These are phyloP conservation scores for Cryptococcus hybrid DNA, from an alignment of 1,284 basidiomycete genomes.

Conservation along the genomic window DNA sequence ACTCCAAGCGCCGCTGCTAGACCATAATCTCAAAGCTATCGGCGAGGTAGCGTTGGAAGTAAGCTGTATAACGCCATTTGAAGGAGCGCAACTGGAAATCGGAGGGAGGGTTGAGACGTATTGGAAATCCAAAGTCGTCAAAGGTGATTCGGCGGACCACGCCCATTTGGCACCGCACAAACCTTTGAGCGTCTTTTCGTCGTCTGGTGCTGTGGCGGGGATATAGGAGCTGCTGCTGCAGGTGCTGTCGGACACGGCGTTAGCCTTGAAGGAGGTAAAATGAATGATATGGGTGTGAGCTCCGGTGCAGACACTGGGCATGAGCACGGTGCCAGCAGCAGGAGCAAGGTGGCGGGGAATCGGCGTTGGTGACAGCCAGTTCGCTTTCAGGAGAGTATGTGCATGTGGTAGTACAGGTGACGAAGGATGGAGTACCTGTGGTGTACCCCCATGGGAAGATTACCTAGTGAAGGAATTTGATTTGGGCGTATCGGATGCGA, in stretches of 20 bases:
- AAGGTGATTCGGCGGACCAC: constrained; percentile 31
- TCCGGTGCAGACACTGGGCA: too few species aligned
- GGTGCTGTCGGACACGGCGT: too few species aligned
- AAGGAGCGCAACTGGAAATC: constrained; percentile 91
- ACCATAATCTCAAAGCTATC: constrained; percentile 88
- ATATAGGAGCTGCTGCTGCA: too few species aligned
- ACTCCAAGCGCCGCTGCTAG: constrained; percentile 80
- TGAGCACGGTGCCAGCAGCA: too few species aligned
- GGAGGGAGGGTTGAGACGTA: constrained; percentile 95
- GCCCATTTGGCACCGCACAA: constrained; percentile 50
- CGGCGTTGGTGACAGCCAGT: constrained; percentile 46
- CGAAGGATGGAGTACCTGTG: constrained; percentile 83
- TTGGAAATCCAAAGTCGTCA: constrained; percentile 78
- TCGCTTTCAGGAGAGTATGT: constrained; percentile 79
- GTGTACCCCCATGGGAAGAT: constrained; percentile 65
- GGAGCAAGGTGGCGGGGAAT: constrained; percentile 19
- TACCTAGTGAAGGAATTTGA: constrained; percentile 73
- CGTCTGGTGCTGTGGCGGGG: constrained; percentile 10
- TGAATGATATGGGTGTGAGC: too few species aligned
- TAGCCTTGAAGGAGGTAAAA: too few species aligned
- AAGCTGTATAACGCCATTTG: constrained; percentile 85
- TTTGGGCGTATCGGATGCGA: constrained; percentile 78
- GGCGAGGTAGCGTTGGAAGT: constrained; percentile 93
- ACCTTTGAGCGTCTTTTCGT: constrained; percentile 42
- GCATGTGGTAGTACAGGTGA: constrained; percentile 85